Evolutionary conservation across 805 yeast genomes (phyloP).

Genomic region (Groenewaldozyma salmanticensis): DNA sequence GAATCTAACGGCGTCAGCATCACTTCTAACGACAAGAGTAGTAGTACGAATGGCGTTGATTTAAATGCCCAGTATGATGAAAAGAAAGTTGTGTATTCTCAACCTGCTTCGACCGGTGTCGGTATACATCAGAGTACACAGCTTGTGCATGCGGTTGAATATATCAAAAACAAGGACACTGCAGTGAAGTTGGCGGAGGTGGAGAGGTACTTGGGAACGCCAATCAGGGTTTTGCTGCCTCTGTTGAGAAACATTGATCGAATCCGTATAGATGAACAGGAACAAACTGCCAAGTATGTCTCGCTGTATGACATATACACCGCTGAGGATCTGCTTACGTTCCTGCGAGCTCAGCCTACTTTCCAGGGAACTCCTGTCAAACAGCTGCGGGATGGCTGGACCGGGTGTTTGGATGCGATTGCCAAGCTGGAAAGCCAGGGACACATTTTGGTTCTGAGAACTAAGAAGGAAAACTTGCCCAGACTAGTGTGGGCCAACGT

Average conservation of each 20-base stretch:
- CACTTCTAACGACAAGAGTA: background rate
- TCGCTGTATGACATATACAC: conserved; percentile 82
- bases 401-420: conserved; percentile 72
- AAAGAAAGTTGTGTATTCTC: conserved; percentile 20
- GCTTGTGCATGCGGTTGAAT: conserved; percentile 84
- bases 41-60: no score
- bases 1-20: background rate
- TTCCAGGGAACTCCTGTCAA: conserved; percentile 82
- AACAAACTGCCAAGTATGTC: conserved; percentile 69
- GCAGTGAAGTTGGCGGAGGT: conserved; percentile 62
- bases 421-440: conserved; percentile 68
- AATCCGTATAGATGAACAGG: conserved; percentile 54
- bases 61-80: background rate
- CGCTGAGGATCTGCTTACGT: conserved; percentile 64
- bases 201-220: conserved; percentile 53
- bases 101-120: conserved; percentile 30
- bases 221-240: conserved; percentile 58
- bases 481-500: conserved; percentile 82
- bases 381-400: conserved; percentile 86
- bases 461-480: conserved; percentile 92
- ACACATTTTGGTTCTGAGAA: conserved; percentile 72
- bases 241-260: conserved; percentile 68
- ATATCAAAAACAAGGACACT: conserved; percentile 56
- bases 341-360: conserved; percentile 70
- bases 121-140: conserved; percentile 73